Base-by-base conservation (phyloP, 352 stramenopile genomes). In the Phytophthora sp. region DNA sequence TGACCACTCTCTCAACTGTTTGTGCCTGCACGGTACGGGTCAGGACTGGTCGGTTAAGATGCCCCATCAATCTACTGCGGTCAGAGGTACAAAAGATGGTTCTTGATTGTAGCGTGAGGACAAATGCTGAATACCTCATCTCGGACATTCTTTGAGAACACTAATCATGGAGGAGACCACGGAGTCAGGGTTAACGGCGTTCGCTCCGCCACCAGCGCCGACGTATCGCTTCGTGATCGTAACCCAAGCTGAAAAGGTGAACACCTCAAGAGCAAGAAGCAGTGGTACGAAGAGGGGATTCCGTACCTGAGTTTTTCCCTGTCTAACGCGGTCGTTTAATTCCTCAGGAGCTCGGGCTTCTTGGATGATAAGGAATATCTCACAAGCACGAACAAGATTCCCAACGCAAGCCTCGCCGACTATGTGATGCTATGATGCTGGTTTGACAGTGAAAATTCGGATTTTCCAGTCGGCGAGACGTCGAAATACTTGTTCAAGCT, bases 341-440 rank as follows among this genome's bases (percentile, higher is more conserved):
- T 21, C 13, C 24, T 5, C 21, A 52, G 44, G 44, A 41, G 47
- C 12, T 44, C 47, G 4, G 46, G 46, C n/a, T 54, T 39, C n/a
- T 41, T 53, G 23, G 60, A 68, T 3, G 51, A 56, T 4, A 57
- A 41, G 20, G 27, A 45, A n/a, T 63, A 57, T 21, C 12, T 68
- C 7, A 57, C 59, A 18, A 49, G 41, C 26, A 52, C 50, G 2
- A 68, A 68, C 41, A 36, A 18, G 6, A 36, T 68, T 16, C 24
- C 44, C 21, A 56, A 56, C 30, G 41, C 42, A 16, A 50, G 9
- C 6, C n/a, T 38, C 4, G 12, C 24, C 2, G 31, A 62, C 18
- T 57, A 68, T 26, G 31, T 55, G n/a, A 50, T 42, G 59, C 41
- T 67, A n/a, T n/a, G n/a, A n/a, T n/a, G n/a, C n/a, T n/a, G n/a